Base-by-base conservation (phyloP, 2,329 filamentous ascomycete genomes). In the Phoma sp. region DNA sequence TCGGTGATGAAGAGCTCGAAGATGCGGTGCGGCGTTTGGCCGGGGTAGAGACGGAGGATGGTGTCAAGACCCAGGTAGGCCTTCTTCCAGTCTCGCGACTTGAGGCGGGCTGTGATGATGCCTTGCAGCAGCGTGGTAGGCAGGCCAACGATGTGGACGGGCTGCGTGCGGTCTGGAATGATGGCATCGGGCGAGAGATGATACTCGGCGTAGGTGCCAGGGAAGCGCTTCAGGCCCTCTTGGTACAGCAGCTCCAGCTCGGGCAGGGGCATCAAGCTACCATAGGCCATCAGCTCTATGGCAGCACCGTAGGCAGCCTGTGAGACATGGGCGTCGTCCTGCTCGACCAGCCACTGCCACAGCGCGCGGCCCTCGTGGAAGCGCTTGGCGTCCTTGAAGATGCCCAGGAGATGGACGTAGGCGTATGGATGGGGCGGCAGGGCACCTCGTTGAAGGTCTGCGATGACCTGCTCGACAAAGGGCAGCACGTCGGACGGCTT, bases 41-140 rank as follows among this genome's bases (percentile, higher is more conserved):
- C 74, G 2, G 81, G 81, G 53, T 76, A 78, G 6, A 84, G 70
- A 24, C 81, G 75, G 6, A 83, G 65, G 2, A 74, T 72, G 9
- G 79, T 78, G 62, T 84, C 82, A 3, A 84, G 69, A 4, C 75
- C 77, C 17, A 84, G 71, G 56, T 84, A 84, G 1, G 81, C 79
- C 9, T 73, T 75, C 33, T 69, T 74, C 71, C 80, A 79, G 46
- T 83, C 78, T 17, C 78, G 76, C 29, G 73, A 64, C 4, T 79
- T 62, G 3, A 82, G 57, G 37, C 81, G 76, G 4, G 81, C 81
- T 1, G 74, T 77, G 38, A 78, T 65, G 39, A 84, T 82, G 6
- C 79, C 78, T 57, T 80, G 78, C 2, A 84, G 68, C 10, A 84
- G 68, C 21, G 70, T 65, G 17, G 78, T 73, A 2, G 78, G 76